phyloP scores from a whole-genome alignment of 352 stramenopile genomes.

The Phytophthora cajani region DNA sequence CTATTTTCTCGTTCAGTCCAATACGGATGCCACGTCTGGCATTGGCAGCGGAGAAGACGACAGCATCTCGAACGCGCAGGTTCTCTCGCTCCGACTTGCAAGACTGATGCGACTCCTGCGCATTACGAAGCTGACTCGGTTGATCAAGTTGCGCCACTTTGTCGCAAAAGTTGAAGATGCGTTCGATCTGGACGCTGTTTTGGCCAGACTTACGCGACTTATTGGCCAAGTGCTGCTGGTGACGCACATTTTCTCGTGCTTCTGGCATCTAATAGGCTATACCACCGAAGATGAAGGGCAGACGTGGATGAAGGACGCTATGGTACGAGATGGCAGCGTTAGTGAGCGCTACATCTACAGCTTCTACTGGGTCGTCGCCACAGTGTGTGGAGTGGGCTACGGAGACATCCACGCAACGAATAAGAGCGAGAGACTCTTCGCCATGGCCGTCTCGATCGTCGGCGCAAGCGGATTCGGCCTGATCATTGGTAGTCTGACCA shows the following conservation, averaged over 20 bases:
- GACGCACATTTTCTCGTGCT: conserved; percentile 76
- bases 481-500: conserved; percentile 87
- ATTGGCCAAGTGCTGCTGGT: conserved; percentile 76
- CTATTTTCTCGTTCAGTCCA: conserved; percentile 43
- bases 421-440: conserved; percentile 69
- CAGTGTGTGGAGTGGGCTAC: conserved; percentile 82
- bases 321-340: conserved; percentile 33
- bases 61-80: conserved; percentile 42
- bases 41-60: conserved; percentile 5
- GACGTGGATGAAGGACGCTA: conserved; percentile 50
- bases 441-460: conserved; percentile 77
- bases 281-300: conserved; percentile 37
- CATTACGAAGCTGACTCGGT: conserved; percentile 71
- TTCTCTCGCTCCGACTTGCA: conserved; percentile 71
- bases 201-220: conserved; percentile 66
- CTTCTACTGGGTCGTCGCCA: conserved; percentile 89
- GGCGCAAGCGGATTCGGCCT: conserved; percentile 81
- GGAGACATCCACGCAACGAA: conserved; percentile 83
- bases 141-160: conserved; percentile 78
- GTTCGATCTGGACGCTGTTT: conserved; percentile 68
- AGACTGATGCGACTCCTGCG: conserved; percentile 69
- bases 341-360: conserved; percentile 74
- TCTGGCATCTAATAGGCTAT: conserved; percentile 78
- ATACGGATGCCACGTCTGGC: neutral
- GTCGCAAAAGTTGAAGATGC: conserved; percentile 75